Evolutionary conservation across 2,329 filamentous ascomycete species (phyloP), one percentile per base, ranked within the genome.

Genomic region (Didymella exigua): DNA sequence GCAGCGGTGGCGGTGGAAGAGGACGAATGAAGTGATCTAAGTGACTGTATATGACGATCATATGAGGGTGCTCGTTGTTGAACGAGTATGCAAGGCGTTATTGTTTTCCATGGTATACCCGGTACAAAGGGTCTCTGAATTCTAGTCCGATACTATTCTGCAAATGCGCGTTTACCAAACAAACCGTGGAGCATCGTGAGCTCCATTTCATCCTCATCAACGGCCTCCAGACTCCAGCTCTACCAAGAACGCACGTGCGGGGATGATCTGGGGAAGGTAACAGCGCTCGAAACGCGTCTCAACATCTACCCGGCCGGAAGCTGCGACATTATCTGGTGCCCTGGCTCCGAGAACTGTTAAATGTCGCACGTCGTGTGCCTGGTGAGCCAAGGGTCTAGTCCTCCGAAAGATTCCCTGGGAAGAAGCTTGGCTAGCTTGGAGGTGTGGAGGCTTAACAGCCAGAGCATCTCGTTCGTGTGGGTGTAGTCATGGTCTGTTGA

Each of bases 361-460:
- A 49, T 54, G 45, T 48, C 40, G 38, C 52, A 49, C 40, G 13
- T 18, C 24, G 43, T 19, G 29, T 21, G n/a, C n/a, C 36, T 18
- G 23, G 8, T 37, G 9, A 23, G 52, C 46, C 52, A 50, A 50
- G 52, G 23, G 18, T 31, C 46, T 49, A 49, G 45, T 38, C 23
- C 21, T 50, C 41, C 36, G 52, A 27, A 37, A 50, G 4, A 50
- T 49, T 50, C 13, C 41, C 47, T 41, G 41, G 30, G 19, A 13
- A 14, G 34, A 36, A 41, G 45, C 46, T 55, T 50, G 24, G 45
- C 40, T 36, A 29, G 47, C 34, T 37, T 18, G 21, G 18, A n/a
- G 7, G 14, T 10, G 10, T 29, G n/a, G 30, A 19, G 27, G 19
- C 42, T 37, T 26, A 30, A 27, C 14, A 16, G 6, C 16, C 14